Evolutionary conservation across 2,329 filamentous ascomycete genomes (phyloP), one percentile per base, ranked within the genome.

Genomic region (Exophiala dermatitidis): DNA sequence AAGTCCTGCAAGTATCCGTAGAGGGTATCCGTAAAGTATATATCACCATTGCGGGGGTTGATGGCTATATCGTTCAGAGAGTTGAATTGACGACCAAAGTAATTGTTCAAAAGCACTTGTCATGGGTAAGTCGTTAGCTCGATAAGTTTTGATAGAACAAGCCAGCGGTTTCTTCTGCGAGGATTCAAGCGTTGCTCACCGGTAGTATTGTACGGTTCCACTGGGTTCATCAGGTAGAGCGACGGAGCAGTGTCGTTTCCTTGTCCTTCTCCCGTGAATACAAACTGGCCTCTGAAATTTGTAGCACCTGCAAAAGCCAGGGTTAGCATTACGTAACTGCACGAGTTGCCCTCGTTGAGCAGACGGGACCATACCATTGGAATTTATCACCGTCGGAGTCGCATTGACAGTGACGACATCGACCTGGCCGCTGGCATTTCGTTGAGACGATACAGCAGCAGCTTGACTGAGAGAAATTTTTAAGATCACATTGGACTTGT

Each of bases 41-140:
- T 52, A 29, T 63, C 60, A 10, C 58, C 56, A 37, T 58, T 62
- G 28, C 44, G 41, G 3, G 60, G 60, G 31, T 64, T 57, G 29
- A 62, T 46, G 3, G 54, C 46, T 2, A 63, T 51, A 47, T 64
- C 63, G 43, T 64, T 61, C 31, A 61, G 46, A 4, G 63, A 62
- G 48, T 60, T 61, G 53, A 63, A 64, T 28, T 64, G 72, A 2
- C 79, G 74, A 12, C 81, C 80, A 46, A 79, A 79, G 63, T 72
- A 85, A 64, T 79, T 81, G 60, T 80, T 80, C 10, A 84, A 53
- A 8, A 85, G 67, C 0, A 75, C 73, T 72, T 3, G 19, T 2
- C 9, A 26, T 41, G 26, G 3, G 28, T 28, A 28, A 31, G 19
- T 32, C 4, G 7, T 52, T 28, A 46, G 42, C 29, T 9, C 28